Conservation (phyloP, 495 filamentous ascomycete species). For the Neurospora sp. region DNA sequence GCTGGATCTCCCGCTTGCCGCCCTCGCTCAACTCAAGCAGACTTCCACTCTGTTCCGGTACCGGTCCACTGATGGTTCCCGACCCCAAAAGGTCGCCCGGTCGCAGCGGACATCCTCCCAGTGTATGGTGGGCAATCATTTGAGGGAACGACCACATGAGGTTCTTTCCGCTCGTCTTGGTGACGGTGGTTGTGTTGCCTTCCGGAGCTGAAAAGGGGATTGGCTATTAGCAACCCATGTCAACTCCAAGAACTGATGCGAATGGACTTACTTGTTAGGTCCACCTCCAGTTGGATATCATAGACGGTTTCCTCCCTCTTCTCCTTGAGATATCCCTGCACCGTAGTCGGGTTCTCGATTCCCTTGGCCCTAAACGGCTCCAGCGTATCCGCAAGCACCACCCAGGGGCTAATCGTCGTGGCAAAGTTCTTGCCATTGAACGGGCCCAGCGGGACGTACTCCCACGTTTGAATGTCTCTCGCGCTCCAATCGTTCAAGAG, state of each 20-base stretch:
- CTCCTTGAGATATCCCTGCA: conserved; percentile 65
- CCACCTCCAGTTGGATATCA: conserved; percentile 66
- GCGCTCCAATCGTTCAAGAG: conserved; percentile 95
- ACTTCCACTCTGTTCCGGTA: conserved; percentile 53
- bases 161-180: conserved; percentile 53
- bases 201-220: conserved; percentile 35
- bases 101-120: conserved; percentile 74
- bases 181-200: conserved; percentile 55
- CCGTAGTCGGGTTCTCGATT: conserved; percentile 50
- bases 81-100: conserved; percentile 80
- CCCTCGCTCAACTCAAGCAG: conserved; percentile 68
- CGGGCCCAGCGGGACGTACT: conserved; percentile 76
- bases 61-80: conserved; percentile 78
- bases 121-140: conserved; percentile 87
- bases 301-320: conserved; percentile 51
- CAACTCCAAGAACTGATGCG: background rate
- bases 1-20: conserved; percentile 53
- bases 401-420: conserved; percentile 83
- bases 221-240: conserved; percentile 2
- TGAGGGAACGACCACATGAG: conserved; percentile 88
- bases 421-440: conserved; percentile 93
- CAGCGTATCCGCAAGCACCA: conserved; percentile 75
- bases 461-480: conserved; percentile 83
- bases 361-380: conserved; percentile 50
- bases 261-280: conserved; percentile 49